Base-by-base conservation (phyloP, 2,329 filamentous ascomycete genomes). In the Hysterium pulicare region DNA sequence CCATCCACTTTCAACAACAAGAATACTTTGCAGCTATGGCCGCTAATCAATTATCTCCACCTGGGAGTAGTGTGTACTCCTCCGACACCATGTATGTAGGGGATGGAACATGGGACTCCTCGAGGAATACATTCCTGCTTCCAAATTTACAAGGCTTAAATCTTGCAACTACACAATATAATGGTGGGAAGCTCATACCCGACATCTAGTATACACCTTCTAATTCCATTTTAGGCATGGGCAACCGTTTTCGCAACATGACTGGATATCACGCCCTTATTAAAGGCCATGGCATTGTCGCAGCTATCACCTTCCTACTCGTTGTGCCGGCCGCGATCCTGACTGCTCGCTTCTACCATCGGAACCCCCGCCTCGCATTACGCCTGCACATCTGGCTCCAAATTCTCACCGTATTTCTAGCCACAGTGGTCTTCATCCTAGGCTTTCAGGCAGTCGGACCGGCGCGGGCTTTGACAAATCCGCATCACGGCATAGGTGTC, bases 41-140 rank as follows among this genome's bases (percentile, higher is more conserved):
- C 9, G 55, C 28, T 20, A 36, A 42, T 16, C 69, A 71, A 56
- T 74, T 86, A 58, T 84, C 84, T 51, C 76, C 84, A 51, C 78
- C 87, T 38, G 87, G 87, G 60, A 81, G 82, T 66, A 84, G 81
- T 62, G 80, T 76, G 51, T 91, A 91, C 69, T 75, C 77, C 54
- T 89, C 85, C 39, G 75, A 83, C 58, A 87, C 82, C n/a, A 74
- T 90, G 75, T 76, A 73, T 42, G 86, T 91, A 13, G 87, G 87
- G 49, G 87, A 91, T 62, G 87, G 87, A 17, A 91, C 87, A 24
- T 93, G 87, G 87, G 84, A 90, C 57, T 84, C 84, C 44, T 74
- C 77, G 45, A 84, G 84, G 61, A 88, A 90, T 59, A 82, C 79
- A 15, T 93, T 91, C 62, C 71, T 93, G 41, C 70, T 93, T 39